Base-by-base conservation (phyloP, 106 monocot genomes). In the Acorus calamus region DNA sequence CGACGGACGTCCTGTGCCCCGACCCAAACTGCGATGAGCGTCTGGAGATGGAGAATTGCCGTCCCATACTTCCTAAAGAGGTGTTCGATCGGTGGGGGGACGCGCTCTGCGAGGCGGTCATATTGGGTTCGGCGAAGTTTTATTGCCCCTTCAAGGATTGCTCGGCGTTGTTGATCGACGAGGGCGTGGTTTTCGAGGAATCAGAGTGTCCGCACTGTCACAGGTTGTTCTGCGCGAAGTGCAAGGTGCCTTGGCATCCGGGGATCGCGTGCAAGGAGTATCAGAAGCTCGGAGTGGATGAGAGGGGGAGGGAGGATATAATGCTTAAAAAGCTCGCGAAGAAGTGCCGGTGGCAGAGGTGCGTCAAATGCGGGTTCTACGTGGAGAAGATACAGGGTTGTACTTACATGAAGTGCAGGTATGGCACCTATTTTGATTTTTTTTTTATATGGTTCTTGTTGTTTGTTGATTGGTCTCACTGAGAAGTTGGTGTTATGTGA, bases 111-210 rank as follows among this genome's bases (percentile, higher is more conserved):
- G 83, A 86, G 65, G 56, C 67, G 2, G 46, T 51, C 0, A 5
- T 80, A 2, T 3, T 71, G n/a, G 77, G 66, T 5, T 7, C 7
- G 6, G 52, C 56, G 8, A 81, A 77, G 53, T 80, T 86, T 11
- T 89, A 89, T 63, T 89, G 89, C 14, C 89, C 86, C 2, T 89
- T 62, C 52, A 75, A 72, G 60, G 89, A 89, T 50, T 89, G 89
- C 74, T 86, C 89, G 3, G 86, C 75, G 12, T 62, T 83, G 50
- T 47, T 89, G 74, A 60, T 86, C 2, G 47, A 66, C 46, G 79
- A 72, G n/a, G 56, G 45, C 4, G 50, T 60, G 47, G 61, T 49
- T 45, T 73, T 89, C 46, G 78, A 13, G 42, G 44, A 67, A 7
- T 70, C 85, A 4, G 89, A 86, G 61, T 89, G 89, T 61, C 89